These are phyloP conservation scores for Pestalotiopsis sp. DNA, from an alignment of 2,329 filamentous ascomycete genomes.

Conservation along the genomic window DNA sequence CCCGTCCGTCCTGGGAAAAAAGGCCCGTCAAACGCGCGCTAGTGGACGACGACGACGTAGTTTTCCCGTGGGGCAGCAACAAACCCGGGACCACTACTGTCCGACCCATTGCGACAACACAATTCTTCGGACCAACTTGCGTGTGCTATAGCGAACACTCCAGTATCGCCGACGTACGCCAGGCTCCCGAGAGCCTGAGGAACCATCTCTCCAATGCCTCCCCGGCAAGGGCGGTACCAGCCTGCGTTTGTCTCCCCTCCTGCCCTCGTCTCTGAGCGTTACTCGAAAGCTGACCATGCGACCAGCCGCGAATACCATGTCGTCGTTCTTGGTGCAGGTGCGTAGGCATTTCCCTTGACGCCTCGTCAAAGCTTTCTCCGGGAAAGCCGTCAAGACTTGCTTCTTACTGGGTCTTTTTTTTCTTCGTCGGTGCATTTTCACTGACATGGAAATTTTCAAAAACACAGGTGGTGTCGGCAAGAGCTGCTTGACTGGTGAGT, in stretches of 20 bases:
- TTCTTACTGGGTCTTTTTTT: conserved; percentile 3
- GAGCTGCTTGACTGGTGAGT: conserved; percentile 84
- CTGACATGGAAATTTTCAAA: not conserved
- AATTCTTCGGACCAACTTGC: not conserved
- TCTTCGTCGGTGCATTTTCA: conserved; percentile 21
- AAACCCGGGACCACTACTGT: not conserved
- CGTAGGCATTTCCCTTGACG: conserved; percentile 30
- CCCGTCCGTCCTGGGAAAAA: not conserved
- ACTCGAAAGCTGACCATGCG: conserved; percentile 26
- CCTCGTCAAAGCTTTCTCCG: conserved; percentile 10
- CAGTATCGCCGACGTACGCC: not conserved
- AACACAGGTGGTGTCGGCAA: conserved; percentile 83
- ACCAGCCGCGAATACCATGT: conserved; percentile 77
- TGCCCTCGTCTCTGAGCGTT: conserved; percentile 10
- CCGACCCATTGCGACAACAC: not conserved
- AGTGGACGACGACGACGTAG: not conserved
- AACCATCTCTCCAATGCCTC: conserved; percentile 25
- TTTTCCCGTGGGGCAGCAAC: not conserved
- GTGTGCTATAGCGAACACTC: not conserved
- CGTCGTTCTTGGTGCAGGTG: conserved; percentile 80
- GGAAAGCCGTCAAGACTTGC: not conserved
- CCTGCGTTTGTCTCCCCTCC: conserved; percentile 31
- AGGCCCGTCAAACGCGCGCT: not conserved
- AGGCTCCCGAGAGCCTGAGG: not conserved
- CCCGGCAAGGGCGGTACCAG: conserved; percentile 30